Evolutionary conservation across 2,329 filamentous ascomycete genomes (phyloP).

Genomic region (Ramularia collo-cygni): DNA sequence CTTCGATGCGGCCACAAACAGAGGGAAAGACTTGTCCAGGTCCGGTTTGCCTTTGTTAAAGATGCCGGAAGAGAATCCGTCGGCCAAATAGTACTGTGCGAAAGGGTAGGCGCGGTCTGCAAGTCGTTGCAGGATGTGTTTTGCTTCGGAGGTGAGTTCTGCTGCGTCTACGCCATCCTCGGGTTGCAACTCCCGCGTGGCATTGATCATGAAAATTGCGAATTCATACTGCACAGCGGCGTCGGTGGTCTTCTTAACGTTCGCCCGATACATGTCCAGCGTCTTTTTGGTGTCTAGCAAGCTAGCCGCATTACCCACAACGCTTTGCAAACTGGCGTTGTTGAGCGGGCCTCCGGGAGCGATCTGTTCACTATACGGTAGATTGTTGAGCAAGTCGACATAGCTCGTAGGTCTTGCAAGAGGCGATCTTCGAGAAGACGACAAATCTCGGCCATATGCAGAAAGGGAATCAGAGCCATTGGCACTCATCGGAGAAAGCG

Average conservation of each 20-base stretch:
- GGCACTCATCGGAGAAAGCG: slow-evolving; percentile 47
- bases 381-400: slow-evolving; percentile 53
- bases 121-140: slow-evolving; percentile 78
- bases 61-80: slow-evolving; percentile 87
- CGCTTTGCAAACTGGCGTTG: slow-evolving; percentile 71
- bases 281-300: slow-evolving; percentile 88
- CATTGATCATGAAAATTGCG: slow-evolving; percentile 85
- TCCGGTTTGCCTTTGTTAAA: slow-evolving; percentile 95
- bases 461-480: slow-evolving; percentile 35
- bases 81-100: slow-evolving; percentile 93
- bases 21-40: slow-evolving; percentile 81
- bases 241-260: slow-evolving; percentile 95
- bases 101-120: slow-evolving; percentile 88
- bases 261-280: slow-evolving; percentile 92
- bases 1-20: slow-evolving; percentile 90
- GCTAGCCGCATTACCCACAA: slow-evolving; percentile 83
- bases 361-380: slow-evolving; percentile 73
- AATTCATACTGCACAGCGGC: slow-evolving; percentile 90
- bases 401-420: slow-evolving; percentile 54
- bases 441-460: slow-evolving; percentile 42
- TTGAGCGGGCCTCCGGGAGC: slow-evolving; percentile 61
- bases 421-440: slow-evolving; percentile 49
- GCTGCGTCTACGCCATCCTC: slow-evolving; percentile 37
- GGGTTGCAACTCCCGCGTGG: slow-evolving; percentile 66
- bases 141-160: slow-evolving; percentile 77